Conservation (phyloP, 164 flowering plant species). For the Piper longum region DNA sequence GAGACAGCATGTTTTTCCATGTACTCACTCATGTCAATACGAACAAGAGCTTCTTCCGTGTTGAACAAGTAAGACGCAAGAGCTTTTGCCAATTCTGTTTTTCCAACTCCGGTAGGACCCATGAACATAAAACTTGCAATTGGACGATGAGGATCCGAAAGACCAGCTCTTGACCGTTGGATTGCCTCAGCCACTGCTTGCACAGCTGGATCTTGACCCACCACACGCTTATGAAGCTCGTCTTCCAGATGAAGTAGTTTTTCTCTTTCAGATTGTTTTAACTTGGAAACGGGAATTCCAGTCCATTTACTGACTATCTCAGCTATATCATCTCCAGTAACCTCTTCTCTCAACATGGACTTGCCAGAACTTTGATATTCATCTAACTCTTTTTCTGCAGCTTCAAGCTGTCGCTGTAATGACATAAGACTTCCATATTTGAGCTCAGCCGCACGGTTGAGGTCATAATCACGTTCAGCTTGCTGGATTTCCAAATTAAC, state of each 20-base stretch:
- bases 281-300: conserved; percentile 93
- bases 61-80: conserved; percentile 86
- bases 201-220: conserved; percentile 95
- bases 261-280: conserved; percentile 83
- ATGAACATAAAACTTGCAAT: conserved; percentile 99
- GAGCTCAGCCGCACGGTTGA: conserved; percentile 91
- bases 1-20: conserved; percentile 98
- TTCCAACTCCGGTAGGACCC: conserved; percentile 99
- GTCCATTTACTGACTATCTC: conserved; percentile 99
- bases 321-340: conserved; percentile 72
- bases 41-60: conserved; percentile 88
- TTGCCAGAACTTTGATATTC: conserved; percentile 83
- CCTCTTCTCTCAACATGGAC: conserved; percentile 95
- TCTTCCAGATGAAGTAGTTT: conserved; percentile 79
- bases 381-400: conserved; percentile 66
- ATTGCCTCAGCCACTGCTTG: conserved; percentile 87
- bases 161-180: conserved; percentile 93
- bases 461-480: conserved; percentile 95
- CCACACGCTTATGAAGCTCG: conserved; percentile 82
- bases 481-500: conserved; percentile 93
- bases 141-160: conserved; percentile 91
- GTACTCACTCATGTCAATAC: conserved; percentile 98
- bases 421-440: conserved; percentile 82
- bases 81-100: conserved; percentile 93
- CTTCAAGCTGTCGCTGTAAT: conserved; percentile 73